These are phyloP conservation scores for Tremellales sp. DNA, from an alignment of 1,284 basidiomycete genomes.

Conservation along the genomic window DNA sequence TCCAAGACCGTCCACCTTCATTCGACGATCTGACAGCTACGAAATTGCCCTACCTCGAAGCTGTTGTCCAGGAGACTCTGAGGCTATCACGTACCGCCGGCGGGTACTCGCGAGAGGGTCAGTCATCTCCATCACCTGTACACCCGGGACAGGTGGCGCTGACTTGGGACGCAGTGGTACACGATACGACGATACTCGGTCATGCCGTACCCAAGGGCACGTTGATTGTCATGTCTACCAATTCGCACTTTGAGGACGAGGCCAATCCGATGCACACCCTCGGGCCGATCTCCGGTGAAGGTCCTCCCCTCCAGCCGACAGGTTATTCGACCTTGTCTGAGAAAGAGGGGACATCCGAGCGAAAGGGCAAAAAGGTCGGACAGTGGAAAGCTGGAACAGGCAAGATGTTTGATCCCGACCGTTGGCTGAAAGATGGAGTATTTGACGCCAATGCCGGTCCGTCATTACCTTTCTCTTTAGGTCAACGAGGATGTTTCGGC, in stretches of 20 bases:
- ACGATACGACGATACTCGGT: conserved; percentile 30
- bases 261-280: conserved; percentile 5
- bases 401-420: conserved; percentile 22
- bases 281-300: neutral
- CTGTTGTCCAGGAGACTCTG: conserved; percentile 30
- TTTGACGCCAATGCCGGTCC: conserved; percentile 33
- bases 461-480: conserved; percentile 28
- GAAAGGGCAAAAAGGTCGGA: conserved; percentile 13
- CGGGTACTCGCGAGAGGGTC: conserved; percentile 21
- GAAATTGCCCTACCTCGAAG: conserved; percentile 55
- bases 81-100: conserved; percentile 27
- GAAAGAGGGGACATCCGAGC: neutral
- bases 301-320: neutral
- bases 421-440: conserved; percentile 33
- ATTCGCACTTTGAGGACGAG: conserved; percentile 12
- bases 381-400: conserved; percentile 24
- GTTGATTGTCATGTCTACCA: conserved; percentile 20
- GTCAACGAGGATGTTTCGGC: conserved; percentile 38
- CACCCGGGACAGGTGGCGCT: neutral
- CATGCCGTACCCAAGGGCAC: conserved; percentile 28
- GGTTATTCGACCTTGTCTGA: neutral
- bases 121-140: conserved; percentile 3
- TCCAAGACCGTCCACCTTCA: conserved; percentile 14
- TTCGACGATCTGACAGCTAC: conserved; percentile 41
- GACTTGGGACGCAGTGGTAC: conserved; percentile 16